Percentiles rank a stretch among this genome's conserved stretches.
Evolutionary conservation across 805 yeast genomes (phyloP).

Genomic region (Zygoascus bituminiphila): DNA sequence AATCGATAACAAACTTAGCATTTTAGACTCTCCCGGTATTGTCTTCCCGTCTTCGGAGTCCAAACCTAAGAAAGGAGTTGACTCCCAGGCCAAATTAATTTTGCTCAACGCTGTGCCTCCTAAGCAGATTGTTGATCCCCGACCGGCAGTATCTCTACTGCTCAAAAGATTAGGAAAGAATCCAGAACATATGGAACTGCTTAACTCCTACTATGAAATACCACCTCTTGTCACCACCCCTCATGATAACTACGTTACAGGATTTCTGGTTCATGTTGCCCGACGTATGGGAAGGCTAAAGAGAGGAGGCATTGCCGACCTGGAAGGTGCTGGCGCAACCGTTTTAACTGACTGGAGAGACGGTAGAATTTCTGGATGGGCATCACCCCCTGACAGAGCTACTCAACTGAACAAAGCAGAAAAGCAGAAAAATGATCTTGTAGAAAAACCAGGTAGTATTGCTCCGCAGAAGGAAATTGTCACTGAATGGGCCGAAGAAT

Average conservation of each 20-base stretch:
- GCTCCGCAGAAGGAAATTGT: constrained; percentile 44
- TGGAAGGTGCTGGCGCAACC: constrained; percentile 73
- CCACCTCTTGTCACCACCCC: constrained; percentile 72
- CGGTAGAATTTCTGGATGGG: constrained; percentile 90
- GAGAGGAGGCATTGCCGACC: constrained; percentile 86
- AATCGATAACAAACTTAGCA: constrained; percentile 78
- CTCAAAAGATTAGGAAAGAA: constrained; percentile 69
- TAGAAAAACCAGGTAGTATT: constrained; percentile 26
- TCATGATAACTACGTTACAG: constrained; percentile 71
- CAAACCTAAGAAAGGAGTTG: constrained; percentile 27
- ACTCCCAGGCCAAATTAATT: constrained; percentile 82
- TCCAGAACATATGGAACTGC: constrained; percentile 54
- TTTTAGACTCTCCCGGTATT: constrained; percentile 94
- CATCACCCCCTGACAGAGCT: constrained; percentile 42
- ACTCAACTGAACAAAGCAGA: constrained; percentile 11
- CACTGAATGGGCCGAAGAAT: constrained; percentile 86
- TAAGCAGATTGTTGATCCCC: constrained; percentile 75
- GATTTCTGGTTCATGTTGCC: constrained; percentile 85
- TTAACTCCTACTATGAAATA: constrained; percentile 63
- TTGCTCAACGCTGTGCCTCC: constrained; percentile 85
- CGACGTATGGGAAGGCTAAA: constrained; percentile 88
- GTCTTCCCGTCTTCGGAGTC: constrained; percentile 68
- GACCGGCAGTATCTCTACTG: constrained; percentile 68
- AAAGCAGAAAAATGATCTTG: constrained; percentile 8
- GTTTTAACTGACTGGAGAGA: constrained; percentile 95